A percentile compares a stretch with the other conserved stretches of the same genome.
phyloP scores from a whole-genome alignment of 73 alveolate species.

The Paramecium caudatum region DNA sequence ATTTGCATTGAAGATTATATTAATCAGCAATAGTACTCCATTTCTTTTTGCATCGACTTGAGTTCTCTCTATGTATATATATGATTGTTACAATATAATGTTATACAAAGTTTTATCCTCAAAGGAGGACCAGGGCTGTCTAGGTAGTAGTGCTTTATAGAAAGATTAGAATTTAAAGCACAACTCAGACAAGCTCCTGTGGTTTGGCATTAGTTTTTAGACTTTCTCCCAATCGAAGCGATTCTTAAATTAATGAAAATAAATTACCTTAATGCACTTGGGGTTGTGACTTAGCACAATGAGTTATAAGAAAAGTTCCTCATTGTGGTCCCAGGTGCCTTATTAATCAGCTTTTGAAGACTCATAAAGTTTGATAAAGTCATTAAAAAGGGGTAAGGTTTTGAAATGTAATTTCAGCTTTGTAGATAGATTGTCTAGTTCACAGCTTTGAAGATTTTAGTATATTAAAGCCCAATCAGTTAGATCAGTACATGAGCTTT shows the following conservation, averaged over 20 bases:
- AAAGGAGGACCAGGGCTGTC: constrained; percentile 29
- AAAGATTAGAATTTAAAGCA: constrained; percentile 62
- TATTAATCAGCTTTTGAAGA: neutral
- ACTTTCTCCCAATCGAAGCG: constrained; percentile 47
- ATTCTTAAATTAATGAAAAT: neutral
- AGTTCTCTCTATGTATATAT: neutral
- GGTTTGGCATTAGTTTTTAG: neutral
- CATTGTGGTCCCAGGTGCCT: neutral
- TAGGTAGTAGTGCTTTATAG: neutral
- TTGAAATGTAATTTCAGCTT: constrained; percentile 14
- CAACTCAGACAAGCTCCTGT: neutral
- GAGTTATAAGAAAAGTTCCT: neutral
- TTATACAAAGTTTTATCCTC: neutral
- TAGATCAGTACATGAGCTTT: neutral
- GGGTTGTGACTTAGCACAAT: constrained; percentile 43
- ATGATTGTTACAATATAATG: neutral
- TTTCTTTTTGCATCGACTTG: constrained; percentile 1
- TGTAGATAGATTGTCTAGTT: neutral
- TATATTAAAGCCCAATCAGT: constrained; percentile 38
- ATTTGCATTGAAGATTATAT: neutral
- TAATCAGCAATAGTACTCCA: constrained; percentile 49
- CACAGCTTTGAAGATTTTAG: neutral
- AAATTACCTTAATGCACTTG: neutral
- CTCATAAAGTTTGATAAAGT: constrained; percentile 46
- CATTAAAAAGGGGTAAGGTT: neutral